Base-by-base conservation (phyloP, 495 filamentous ascomycete species). In the Aeminium ludgeri region DNA sequence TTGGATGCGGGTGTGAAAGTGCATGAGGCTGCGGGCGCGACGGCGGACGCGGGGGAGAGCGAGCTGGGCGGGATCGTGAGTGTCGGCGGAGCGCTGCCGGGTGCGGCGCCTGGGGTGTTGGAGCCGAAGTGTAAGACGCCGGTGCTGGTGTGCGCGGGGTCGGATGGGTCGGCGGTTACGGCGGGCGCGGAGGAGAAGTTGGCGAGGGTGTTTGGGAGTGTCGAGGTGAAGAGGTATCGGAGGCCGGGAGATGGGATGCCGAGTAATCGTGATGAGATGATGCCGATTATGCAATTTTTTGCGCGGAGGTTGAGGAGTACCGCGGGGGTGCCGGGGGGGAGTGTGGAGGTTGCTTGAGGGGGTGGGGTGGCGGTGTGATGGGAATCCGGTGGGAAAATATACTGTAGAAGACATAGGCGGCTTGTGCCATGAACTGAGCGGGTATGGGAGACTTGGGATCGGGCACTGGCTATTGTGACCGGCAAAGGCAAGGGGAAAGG, bases 241-340 rank as follows among this genome's bases (percentile, higher is more conserved):
- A 72, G 75, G 56, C 52, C 51, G 10, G 82, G 78, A 8, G 89
- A 95, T 64, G 69, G 69, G 7, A 94, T 95, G 89, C 82, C 86
- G 17, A 59, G 62, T 44, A 83, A 65, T 56, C 63, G 77, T 38
- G 85, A 93, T 16, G 87, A 97, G 68, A 84, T 89, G 74, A 45
- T 82, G 46, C 87, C 89, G 2, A 72, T 95, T 35, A 95, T 97
- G 87, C 68, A 74, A 53, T 97, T 95, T 60, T 81, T 95, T 55
- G 82, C 79, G 0, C 67, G 81, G 40, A 67, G 81, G 49, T 58
- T 97, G 55, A 63, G 65, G 57, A 86, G 72, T 62, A 65, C 66
- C 36, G 58, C 63, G 46, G 75, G 73, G 18, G 68, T 78, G 33
- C 76, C 73, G 3, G 63, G 66, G 47, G 75, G 73, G 3, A 68